Base-by-base conservation (phyloP, 2,329 filamentous ascomycete genomes). In the Cladosporium phlei region DNA sequence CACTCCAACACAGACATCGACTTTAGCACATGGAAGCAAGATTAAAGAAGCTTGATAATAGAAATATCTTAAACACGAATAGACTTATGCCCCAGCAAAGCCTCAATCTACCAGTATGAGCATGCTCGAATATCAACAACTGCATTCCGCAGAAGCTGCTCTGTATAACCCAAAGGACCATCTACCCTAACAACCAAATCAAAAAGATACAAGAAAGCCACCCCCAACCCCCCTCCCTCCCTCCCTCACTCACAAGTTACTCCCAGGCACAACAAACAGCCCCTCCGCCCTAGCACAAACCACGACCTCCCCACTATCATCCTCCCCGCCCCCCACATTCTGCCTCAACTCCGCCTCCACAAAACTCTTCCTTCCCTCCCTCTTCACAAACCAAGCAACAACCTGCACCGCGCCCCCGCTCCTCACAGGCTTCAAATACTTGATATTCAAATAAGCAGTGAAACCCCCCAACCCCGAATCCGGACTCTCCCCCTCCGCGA, bases 381-480 rank as follows among this genome's bases (percentile, higher is more conserved):
- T 58, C 57, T 67, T 74, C 16, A 67, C 50, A 35, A 58, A 58
- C 38, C 49, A 52, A 28, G 70, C 70, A 16, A 62, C 72, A 12
- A 72, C 70, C 19, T 82, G 55, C 21, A 81, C 57, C 4, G 69
- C 65, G 1, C 67, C 65, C 1, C 74, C 73, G 1, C 77, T 78
- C 6, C 59, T 60, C 1, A 83, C 69, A 0, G 79, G 79, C 50
- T 60, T 69, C 45, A 74, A 55, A 55, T 79, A 84, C 14, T 62
- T 70, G 2, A 76, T 73, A 43, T 80, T 80, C 42, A 84, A 59
- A 58, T 77, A 75, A 4, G 68, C 76, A 9, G 77, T 79, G 57
- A 76, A 68, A 12, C 67, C 62, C 12, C 60, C 58, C 4, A 56
- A 39, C 9, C 50, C 54, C 29, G 52, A 47, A 2, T 53, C 46